Conservation (phyloP, 2,329 filamentous ascomycete genomes). For the Saccharata proteae region DNA sequence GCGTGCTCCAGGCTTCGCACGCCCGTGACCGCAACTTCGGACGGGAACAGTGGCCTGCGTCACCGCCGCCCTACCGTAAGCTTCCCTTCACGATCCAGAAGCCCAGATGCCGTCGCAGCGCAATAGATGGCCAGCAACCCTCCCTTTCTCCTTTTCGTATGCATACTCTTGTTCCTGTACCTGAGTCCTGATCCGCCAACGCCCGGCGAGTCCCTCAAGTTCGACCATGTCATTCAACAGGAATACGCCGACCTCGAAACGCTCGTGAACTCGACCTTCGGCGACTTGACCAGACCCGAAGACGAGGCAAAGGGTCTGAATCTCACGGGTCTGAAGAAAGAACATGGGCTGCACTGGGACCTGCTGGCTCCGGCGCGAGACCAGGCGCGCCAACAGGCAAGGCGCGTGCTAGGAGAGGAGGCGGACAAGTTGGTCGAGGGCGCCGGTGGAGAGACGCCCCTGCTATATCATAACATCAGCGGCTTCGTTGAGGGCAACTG, state of each 20-base stretch:
- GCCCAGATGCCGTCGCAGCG: no score
- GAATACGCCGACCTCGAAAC: conserved; percentile 6
- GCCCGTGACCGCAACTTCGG: no score
- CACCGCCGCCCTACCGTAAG: no score
- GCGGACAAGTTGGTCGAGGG: conserved; percentile 11
- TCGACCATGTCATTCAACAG: conserved; percentile 5
- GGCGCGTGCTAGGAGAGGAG: conserved; percentile 25
- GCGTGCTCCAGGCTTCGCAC: no score
- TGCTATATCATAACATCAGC: conserved; percentile 60
- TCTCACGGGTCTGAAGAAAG: conserved; percentile 62
- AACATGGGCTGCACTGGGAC: conserved; percentile 69
- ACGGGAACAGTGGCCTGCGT: no score
- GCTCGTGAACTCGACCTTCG: conserved; percentile 38
- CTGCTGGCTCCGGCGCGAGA: conserved; percentile 55
- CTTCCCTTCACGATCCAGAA: no score
- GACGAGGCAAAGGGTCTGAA: conserved; percentile 33
- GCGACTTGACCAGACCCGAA: conserved; percentile 35
- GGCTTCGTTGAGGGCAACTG: conserved; percentile 68
- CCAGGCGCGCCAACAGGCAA: conserved; percentile 47
- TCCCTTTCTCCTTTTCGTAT: conserved; percentile 6
- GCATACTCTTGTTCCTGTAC: conserved; percentile 8
- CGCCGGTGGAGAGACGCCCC: conserved; percentile 3
- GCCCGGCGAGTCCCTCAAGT: conserved; percentile 4
- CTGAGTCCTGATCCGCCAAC: conserved; percentile 6
- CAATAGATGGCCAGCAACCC: conserved; percentile 9